Base-by-base conservation (phyloP, 2,329 filamentous ascomycete genomes). In the Dactylonectria macrodidyma region DNA sequence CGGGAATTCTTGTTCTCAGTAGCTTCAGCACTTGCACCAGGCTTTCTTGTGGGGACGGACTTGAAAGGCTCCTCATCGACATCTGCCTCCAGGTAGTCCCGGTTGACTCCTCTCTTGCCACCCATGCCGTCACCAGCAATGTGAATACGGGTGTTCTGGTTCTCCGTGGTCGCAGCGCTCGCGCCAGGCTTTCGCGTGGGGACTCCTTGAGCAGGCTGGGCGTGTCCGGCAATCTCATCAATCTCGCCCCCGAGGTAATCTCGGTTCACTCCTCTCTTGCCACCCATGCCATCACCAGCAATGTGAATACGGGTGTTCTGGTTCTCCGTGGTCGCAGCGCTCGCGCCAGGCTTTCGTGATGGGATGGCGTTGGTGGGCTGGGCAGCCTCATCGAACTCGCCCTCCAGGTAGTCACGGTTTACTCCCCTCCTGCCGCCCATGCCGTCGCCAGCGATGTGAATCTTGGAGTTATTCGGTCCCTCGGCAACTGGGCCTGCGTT, bases 281-380 rank as follows among this genome's bases (percentile, higher is more conserved):
- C 88, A 51, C 91, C 91, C 90, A 92, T 92, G 60, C 91, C 91
- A 73, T 92, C 88, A 44, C 90, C 90, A 2, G 82, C 86, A 66
- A 88, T 88, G 59, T 81, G 83, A 52, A 81, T 81, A 52, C 77
- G 71, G 14, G 72, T 72, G 63, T 88, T 88, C 76, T 88, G 86
- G 75, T 88, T 88, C 61, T 86, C 84, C n/a, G 76, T 66, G n/a
- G 51, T 77, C 47, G 80, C 76, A 36, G 72, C 74, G 19, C 59
- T 68, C 3, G 47, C 11, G 24, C 75, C 59, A 75, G 79, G 76
- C 75, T 82, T 82, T 46, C 81, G 81, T 3, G 80, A 78, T 8
- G 79, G 70, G 55, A 81, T 77, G 46, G 78, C 74, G 56, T 79
- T 89, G 87, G n/a, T 30, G 26, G 26, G 26, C 26, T 30, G 26